phyloP scores from a whole-genome alignment of 108 stramenopile species.

The Heterococcus sp. region DNA sequence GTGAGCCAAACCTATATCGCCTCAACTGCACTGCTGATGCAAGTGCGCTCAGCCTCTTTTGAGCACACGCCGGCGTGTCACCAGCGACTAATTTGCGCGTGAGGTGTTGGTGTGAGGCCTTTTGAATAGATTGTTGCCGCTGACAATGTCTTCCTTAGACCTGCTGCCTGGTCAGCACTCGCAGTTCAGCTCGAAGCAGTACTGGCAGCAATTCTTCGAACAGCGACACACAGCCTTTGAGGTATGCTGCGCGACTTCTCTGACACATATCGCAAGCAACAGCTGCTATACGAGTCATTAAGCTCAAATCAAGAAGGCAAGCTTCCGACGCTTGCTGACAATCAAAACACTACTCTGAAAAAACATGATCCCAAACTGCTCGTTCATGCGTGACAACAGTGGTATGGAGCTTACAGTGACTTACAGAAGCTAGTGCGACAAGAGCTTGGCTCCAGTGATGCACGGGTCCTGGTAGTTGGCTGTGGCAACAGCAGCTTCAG shows the following conservation, averaged over 20 bases:
- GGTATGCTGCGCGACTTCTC: not conserved
- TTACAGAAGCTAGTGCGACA: not conserved
- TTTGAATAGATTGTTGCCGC: not conserved
- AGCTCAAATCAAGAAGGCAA: not conserved
- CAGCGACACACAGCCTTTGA: conserved; percentile 38
- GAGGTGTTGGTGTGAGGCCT: too few species aligned
- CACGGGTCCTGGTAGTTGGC: conserved; percentile 24
- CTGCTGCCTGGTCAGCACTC: conserved; percentile 42
- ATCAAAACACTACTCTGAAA: not conserved
- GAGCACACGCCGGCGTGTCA: too few species aligned
- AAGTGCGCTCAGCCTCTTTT: too few species aligned
- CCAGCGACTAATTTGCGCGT: too few species aligned
- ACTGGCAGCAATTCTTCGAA: conserved; percentile 43
- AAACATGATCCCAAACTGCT: too few species aligned
- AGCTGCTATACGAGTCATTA: not conserved
- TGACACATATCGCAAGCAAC: not conserved
- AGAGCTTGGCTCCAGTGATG: not conserved
- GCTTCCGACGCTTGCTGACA: not conserved
- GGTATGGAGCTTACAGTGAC: not conserved
- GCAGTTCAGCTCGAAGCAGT: conserved; percentile 33
- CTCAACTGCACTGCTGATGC: too few species aligned
- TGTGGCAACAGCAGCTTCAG: conserved; percentile 45
- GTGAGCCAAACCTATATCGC: too few species aligned
- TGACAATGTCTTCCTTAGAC: not conserved
- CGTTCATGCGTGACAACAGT: too few species aligned